Conservation (phyloP, 306 rosid species). For the Cicer judaicum region DNA sequence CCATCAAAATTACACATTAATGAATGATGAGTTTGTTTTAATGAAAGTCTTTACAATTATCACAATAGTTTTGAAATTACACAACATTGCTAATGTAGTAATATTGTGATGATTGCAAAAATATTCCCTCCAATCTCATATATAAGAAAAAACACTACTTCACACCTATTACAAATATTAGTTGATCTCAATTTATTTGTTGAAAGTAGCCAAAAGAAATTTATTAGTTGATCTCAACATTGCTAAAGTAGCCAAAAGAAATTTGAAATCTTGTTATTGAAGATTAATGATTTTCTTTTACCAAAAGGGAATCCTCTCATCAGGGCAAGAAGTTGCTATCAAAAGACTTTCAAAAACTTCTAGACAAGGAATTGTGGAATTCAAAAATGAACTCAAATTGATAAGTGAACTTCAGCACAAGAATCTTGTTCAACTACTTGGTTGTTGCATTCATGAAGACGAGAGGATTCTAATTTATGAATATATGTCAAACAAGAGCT, state of each 20-base stretch:
- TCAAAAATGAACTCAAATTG: slow-evolving; percentile 43
- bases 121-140: no score
- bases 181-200: no score
- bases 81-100: no score
- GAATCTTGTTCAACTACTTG: slow-evolving; percentile 38
- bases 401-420: slow-evolving; percentile 39
- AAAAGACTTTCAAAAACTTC: slow-evolving; percentile 49
- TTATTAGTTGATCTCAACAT: no score
- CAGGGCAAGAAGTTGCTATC: slow-evolving; percentile 38
- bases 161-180: no score
- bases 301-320: slow-evolving; percentile 37
- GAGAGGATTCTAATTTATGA: neutral
- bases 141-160: no score
- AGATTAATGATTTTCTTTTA: neutral
- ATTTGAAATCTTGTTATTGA: no score
- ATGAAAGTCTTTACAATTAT: no score
- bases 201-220: no score
- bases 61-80: no score
- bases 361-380: slow-evolving; percentile 39
- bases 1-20: neutral
- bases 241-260: no score
- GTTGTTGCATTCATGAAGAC: slow-evolving; percentile 26
- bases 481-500: slow-evolving; percentile 3
- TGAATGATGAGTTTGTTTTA: neutral
- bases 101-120: no score